Evolutionary conservation across 371 early-diverging fungal genomes (phyloP).

Genomic region (Mortierella sp.): DNA sequence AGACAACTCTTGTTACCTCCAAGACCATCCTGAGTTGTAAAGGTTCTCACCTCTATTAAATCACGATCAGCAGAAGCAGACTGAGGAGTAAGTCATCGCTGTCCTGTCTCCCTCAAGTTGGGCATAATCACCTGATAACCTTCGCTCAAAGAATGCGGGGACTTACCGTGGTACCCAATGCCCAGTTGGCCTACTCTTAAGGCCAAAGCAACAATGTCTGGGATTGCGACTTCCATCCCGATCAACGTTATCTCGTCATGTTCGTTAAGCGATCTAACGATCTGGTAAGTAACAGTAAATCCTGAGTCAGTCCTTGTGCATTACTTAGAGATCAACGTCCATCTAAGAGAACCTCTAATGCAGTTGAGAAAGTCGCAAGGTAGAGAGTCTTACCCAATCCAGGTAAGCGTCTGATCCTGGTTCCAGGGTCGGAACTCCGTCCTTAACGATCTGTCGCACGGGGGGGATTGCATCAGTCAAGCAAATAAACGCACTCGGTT

Average conservation of each 20-base stretch:
- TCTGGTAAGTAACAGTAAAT: constrained; percentile 13
- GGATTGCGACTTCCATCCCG: constrained; percentile 52
- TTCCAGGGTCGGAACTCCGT: constrained; percentile 38
- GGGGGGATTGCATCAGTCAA: constrained; percentile 45
- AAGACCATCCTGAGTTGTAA: constrained; percentile 48
- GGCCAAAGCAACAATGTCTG: constrained; percentile 43
- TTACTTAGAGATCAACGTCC: no score
- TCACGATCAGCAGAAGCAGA: background rate
- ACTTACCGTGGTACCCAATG: constrained; percentile 49
- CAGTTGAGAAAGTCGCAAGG: background rate
- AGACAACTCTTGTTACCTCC: constrained; percentile 53
- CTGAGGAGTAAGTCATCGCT: no score
- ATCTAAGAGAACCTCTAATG: background rate
- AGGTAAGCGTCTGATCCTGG: constrained; percentile 52
- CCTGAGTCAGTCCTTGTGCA: no score
- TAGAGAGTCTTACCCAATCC: constrained; percentile 28
- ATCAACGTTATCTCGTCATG: constrained; percentile 49
- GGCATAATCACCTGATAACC: no score
- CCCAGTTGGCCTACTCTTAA: constrained; percentile 41
- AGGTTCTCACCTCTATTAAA: constrained; percentile 38
- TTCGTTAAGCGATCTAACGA: constrained; percentile 35
- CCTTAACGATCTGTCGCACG: constrained; percentile 42
- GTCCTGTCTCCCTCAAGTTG: no score
- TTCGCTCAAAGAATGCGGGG: background rate
- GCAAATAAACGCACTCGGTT: constrained; percentile 46